Evolutionary conservation across 495 filamentous ascomycete genomes (phyloP), one percentile per base, ranked within the genome.

Genomic region (Penicillium diatomitis): DNA sequence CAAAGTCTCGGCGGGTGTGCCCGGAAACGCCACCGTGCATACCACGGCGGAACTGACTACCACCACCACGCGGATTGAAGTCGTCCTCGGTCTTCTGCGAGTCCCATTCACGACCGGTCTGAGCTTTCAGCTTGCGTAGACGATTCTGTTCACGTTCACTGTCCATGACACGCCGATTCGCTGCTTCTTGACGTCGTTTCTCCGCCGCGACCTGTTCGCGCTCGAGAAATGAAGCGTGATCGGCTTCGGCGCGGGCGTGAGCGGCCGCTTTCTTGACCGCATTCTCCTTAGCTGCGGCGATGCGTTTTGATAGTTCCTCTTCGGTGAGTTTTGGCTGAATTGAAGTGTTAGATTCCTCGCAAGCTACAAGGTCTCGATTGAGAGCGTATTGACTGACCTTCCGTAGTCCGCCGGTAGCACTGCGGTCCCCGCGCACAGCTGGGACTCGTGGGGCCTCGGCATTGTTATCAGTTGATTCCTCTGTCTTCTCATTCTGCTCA

Each of bases 61-160:
- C 71, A 34, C 74, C 63, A 3, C 74, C 68, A 37, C 65, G 67
- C 2, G 66, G 64, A 38, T 67, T 73, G 48, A 71, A 78, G 58
- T 82, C 76, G 11, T 80, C 78, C 52, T 88, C 84, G 27, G 74
- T 75, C 62, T 90, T 90, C 52, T 82, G 77, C 10, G 75, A 73
- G 69, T 90, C 86, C 86, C 86, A 90, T 62, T 90, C 86, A 38
- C 86, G 68, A 3, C 78, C 85, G 0, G 68, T 72, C 36, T 80
- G 62, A 9, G 84, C 82, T 29, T 80, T 74, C 12, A 90, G 65
- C 57, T 90, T 90, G 46, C 86, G 68, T 57, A 77, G 70, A 33
- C 85, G 66, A 52, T 90, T 90, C 53, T 76, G 76, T 57, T 88
- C 86, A 20, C 86, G 66, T 61, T 90, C 86, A 30, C 68, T 73